Evolutionary conservation across 371 early-diverging fungal species (phyloP).

Genomic region (Nematocida major): DNA sequence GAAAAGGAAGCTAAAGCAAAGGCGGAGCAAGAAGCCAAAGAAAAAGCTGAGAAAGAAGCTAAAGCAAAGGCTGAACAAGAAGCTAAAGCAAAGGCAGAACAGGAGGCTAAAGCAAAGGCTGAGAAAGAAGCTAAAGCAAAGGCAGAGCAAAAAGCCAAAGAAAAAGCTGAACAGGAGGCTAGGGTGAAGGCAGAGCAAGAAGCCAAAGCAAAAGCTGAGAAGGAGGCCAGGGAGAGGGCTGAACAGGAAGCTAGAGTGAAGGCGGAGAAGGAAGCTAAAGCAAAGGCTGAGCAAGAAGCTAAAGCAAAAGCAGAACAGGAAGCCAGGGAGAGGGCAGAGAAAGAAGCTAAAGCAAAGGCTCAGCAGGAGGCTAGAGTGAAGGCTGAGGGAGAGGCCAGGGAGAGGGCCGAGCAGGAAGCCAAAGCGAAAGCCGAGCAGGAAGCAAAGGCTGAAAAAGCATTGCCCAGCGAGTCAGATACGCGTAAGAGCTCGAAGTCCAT

Average conservation of each 20-base stretch:
- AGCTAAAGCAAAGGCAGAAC: background rate
- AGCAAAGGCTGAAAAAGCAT: background rate
- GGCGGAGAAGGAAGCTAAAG: background rate
- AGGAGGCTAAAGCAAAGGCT: background rate
- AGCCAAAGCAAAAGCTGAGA: background rate
- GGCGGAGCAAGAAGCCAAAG: background rate
- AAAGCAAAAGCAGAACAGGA: background rate
- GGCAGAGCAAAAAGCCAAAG: background rate
- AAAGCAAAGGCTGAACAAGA: conserved; percentile 4
- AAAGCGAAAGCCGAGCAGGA: background rate
- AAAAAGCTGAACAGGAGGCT: background rate
- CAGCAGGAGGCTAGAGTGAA: background rate
- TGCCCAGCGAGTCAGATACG: too few species aligned
- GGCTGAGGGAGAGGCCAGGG: background rate
- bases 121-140: background rate
- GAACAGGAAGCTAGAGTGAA: conserved; percentile 6
- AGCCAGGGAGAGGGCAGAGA: conserved; percentile 1
- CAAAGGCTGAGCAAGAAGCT: background rate
- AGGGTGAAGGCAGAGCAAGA: background rate
- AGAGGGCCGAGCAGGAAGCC: background rate
- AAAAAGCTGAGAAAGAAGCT: background rate
- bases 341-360: background rate
- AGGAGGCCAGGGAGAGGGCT: too few species aligned
- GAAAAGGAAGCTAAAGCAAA: background rate
- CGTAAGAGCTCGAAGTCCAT: too few species aligned